These are phyloP conservation scores for Plasmopara halstedii DNA, from an alignment of 352 stramenopile species.

Conservation along the genomic window DNA sequence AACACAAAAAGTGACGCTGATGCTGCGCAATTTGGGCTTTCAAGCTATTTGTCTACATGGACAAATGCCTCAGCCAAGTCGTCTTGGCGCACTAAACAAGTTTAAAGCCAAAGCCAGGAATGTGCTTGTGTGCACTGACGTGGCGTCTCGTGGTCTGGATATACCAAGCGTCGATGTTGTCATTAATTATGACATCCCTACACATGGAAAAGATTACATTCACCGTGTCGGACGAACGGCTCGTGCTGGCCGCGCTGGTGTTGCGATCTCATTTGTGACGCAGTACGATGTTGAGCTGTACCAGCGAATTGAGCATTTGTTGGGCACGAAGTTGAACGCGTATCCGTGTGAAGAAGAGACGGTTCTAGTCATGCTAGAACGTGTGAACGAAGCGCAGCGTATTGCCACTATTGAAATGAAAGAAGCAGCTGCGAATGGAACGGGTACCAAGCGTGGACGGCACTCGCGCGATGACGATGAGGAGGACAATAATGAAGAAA, in stretches of 20 bases:
- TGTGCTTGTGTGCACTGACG: slow-evolving; percentile 87
- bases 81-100: slow-evolving; percentile 95
- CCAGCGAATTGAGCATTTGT: slow-evolving; percentile 92
- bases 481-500: slow-evolving; percentile 28
- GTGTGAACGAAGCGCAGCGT: slow-evolving; percentile 96
- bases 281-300: slow-evolving; percentile 99
- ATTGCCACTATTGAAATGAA: slow-evolving; percentile 90
- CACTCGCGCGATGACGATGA: slow-evolving; percentile 50
- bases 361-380: slow-evolving; percentile 94
- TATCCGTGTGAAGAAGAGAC: slow-evolving; percentile 91
- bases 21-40: slow-evolving; percentile 98
- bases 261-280: slow-evolving; percentile 96
- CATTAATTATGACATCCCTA: slow-evolving; percentile 99
- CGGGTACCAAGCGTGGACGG: slow-evolving; percentile 42
- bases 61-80: slow-evolving; percentile 97
- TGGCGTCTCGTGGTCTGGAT: slow-evolving; percentile 90
- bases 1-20: slow-evolving; percentile 93
- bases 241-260: slow-evolving; percentile 90
- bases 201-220: slow-evolving; percentile 99
- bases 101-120: slow-evolving; percentile 93
- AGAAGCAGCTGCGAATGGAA: slow-evolving; percentile 56
- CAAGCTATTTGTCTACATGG: slow-evolving; percentile 97
- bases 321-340: slow-evolving; percentile 73
- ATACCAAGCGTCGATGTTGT: slow-evolving; percentile 97
- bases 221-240: slow-evolving; percentile 97